These are phyloP conservation scores for Vigna angularis DNA, from an alignment of 306 rosid genomes.

Conservation along the genomic window DNA sequence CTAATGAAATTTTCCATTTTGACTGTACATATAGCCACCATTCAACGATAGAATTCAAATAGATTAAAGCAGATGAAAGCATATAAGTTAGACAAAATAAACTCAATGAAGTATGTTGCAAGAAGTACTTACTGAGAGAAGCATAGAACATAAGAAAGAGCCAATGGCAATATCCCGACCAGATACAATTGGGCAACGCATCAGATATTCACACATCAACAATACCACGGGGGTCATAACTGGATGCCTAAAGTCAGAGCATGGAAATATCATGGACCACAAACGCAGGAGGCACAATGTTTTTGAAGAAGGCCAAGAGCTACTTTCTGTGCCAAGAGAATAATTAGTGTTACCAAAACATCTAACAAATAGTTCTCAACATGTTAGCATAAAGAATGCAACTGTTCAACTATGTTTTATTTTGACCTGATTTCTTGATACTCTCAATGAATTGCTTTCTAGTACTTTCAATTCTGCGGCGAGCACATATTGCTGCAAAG, in stretches of 20 bases:
- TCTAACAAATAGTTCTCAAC: slow-evolving; percentile 1
- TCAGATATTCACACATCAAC: slow-evolving; percentile 88
- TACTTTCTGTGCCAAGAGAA: slow-evolving; percentile 64
- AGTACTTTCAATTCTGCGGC: slow-evolving; percentile 72
- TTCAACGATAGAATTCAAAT: slow-evolving; percentile 28
- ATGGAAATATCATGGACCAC: slow-evolving; percentile 90
- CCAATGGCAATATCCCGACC: slow-evolving; percentile 86
- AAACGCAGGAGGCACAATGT: slow-evolving; percentile 83
- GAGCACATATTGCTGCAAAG: slow-evolving; percentile 97
- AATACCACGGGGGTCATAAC: slow-evolving; percentile 85
- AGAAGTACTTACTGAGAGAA: slow-evolving; percentile 75
- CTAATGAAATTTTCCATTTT: slow-evolving; percentile 14
- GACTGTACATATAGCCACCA: slow-evolving; percentile 16
- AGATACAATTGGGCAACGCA: slow-evolving; percentile 78
- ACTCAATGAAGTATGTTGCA: neutral
- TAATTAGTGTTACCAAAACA: slow-evolving; percentile 34
- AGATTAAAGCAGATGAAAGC: neutral
- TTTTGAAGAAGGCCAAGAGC: slow-evolving; percentile 92
- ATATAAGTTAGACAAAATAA: slow-evolving; percentile 3
- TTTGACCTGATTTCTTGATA: slow-evolving; percentile 75
- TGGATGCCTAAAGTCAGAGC: slow-evolving; percentile 90
- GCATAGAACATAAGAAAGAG: slow-evolving; percentile 83
- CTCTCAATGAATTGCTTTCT: slow-evolving; percentile 71
- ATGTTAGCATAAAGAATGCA: slow-evolving; percentile 26
- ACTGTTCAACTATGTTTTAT: slow-evolving; percentile 9